A percentile compares a stretch with the other conserved stretches of the same genome.
These are phyloP conservation scores for Parascedosporium putredinis DNA, from an alignment of 2,329 filamentous ascomycete genomes.

Conservation along the genomic window DNA sequence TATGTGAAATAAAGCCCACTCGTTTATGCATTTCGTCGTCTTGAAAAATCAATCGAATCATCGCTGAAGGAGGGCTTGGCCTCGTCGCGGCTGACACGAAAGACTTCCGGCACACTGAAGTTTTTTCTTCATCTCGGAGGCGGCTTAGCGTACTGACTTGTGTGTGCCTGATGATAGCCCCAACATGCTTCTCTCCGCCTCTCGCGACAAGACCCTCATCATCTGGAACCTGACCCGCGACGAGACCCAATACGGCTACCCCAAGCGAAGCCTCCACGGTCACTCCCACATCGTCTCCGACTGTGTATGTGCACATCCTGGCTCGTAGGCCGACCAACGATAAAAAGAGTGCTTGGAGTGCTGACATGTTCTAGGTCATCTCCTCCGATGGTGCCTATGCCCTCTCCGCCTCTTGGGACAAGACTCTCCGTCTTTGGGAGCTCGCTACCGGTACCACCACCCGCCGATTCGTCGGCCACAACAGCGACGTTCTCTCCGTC, in stretches of 20 bases:
- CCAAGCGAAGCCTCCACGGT: slow-evolving; percentile 96
- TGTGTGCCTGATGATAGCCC: too few relatives aligned
- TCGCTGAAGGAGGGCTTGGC: too few relatives aligned
- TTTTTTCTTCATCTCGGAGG: too few relatives aligned
- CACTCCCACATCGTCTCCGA: slow-evolving; percentile 99
- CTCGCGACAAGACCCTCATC: slow-evolving; percentile 97
- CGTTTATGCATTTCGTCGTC: too few relatives aligned
- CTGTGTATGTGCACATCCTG: slow-evolving; percentile 64
- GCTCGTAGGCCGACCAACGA: background rate
- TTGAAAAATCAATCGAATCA: too few relatives aligned
- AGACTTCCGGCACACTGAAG: too few relatives aligned
- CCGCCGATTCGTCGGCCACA: slow-evolving; percentile 97
- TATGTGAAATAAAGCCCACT: too few relatives aligned
- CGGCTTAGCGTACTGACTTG: too few relatives aligned
- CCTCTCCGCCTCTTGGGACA: slow-evolving; percentile 98
- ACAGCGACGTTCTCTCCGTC: slow-evolving; percentile 98
- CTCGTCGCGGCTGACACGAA: too few relatives aligned
- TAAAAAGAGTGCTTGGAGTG: background rate
- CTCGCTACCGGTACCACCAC: slow-evolving; percentile 94
- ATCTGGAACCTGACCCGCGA: slow-evolving; percentile 99
- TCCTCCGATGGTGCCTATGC: slow-evolving; percentile 99
- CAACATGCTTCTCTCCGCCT: slow-evolving; percentile 98
- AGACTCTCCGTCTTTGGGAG: slow-evolving; percentile 99
- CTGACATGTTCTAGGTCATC: slow-evolving; percentile 62
- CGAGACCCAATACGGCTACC: slow-evolving; percentile 96